Evolutionary conservation across 2,329 filamentous ascomycete genomes (phyloP).

Genomic region (Epichloe hybrida): DNA sequence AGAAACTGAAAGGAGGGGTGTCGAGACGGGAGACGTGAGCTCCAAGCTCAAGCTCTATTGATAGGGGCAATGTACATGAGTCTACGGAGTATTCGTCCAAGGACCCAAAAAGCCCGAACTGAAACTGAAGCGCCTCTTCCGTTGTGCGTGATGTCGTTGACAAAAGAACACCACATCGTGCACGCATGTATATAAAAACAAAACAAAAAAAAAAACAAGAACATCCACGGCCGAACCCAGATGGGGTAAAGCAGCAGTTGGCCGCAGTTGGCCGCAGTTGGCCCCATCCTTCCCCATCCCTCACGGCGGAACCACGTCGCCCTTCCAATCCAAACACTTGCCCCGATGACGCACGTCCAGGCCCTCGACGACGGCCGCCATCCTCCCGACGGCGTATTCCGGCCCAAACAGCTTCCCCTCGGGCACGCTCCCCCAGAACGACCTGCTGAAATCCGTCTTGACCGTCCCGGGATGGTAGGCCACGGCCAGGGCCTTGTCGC

Average conservation of each 20-base stretch:
- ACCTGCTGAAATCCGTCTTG: slow-evolving; percentile 56
- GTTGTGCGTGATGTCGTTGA: too few relatives aligned
- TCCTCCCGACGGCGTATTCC: slow-evolving; percentile 50
- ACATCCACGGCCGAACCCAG: too few relatives aligned
- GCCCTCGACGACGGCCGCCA: slow-evolving; percentile 45
- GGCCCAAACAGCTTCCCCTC: slow-evolving; percentile 51
- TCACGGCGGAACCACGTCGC: slow-evolving; percentile 47
- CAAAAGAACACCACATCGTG: too few relatives aligned
- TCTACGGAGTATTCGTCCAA: not conserved
- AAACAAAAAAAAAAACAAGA: too few relatives aligned
- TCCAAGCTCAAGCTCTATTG: not conserved
- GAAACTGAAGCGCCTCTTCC: too few relatives aligned
- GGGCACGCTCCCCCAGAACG: slow-evolving; percentile 55
- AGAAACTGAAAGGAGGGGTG: not conserved
- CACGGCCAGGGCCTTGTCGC: slow-evolving; percentile 51
- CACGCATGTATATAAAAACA: too few relatives aligned
- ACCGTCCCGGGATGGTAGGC: slow-evolving; percentile 72
- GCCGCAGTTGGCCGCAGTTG: too few relatives aligned
- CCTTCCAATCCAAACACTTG: slow-evolving; percentile 57
- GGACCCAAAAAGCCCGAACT: not conserved
- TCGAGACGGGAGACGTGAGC: not conserved
- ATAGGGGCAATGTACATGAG: not conserved
- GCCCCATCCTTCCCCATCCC: not conserved
- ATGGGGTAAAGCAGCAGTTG: too few relatives aligned
- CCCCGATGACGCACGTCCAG: slow-evolving; percentile 41